phyloP scores from a whole-genome alignment of 2,329 filamentous ascomycete genomes.

The Claviceps spartinae region DNA sequence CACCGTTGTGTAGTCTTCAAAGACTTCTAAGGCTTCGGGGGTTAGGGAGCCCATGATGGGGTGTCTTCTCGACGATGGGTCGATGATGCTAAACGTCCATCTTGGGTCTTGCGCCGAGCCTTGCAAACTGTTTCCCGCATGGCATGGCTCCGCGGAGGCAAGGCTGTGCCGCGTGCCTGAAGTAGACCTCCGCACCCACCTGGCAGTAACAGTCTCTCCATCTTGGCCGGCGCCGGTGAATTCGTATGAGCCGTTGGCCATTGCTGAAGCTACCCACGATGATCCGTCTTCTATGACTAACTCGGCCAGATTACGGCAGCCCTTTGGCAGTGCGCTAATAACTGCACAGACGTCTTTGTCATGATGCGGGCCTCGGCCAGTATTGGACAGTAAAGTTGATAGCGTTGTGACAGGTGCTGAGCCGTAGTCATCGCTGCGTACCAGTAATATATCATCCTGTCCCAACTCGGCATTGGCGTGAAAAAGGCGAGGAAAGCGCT shows the following conservation, averaged over 20 bases:
- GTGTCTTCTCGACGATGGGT: slow-evolving; percentile 53
- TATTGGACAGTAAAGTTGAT: slow-evolving; percentile 20
- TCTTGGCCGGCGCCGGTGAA: slow-evolving; percentile 47
- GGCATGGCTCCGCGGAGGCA: slow-evolving; percentile 9
- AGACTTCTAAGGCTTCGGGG: slow-evolving; percentile 50
- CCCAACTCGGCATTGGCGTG: slow-evolving; percentile 49
- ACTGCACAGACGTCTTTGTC: slow-evolving; percentile 49
- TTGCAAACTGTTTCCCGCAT: slow-evolving; percentile 12
- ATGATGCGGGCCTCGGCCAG: slow-evolving; percentile 33
- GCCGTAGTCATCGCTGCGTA: slow-evolving; percentile 56
- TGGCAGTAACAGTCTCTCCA: slow-evolving; percentile 45
- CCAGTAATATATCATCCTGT: slow-evolving; percentile 55
- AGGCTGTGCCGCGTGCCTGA: slow-evolving; percentile 9
- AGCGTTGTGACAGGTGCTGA: slow-evolving; percentile 9
- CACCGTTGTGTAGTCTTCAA: slow-evolving; percentile 51
- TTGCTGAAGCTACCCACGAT: slow-evolving; percentile 40
- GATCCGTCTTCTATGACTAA: slow-evolving; percentile 53
- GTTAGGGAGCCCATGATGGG: slow-evolving; percentile 61
- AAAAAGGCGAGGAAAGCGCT: slow-evolving; percentile 51
- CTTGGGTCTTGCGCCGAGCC: slow-evolving; percentile 30
- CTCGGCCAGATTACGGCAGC: slow-evolving; percentile 41
- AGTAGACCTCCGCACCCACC: slow-evolving; percentile 49
- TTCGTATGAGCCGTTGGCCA: slow-evolving; percentile 47
- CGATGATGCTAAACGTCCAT: slow-evolving; percentile 68
- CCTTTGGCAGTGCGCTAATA: slow-evolving; percentile 44